Percentiles rank a stretch among this genome's conserved stretches.
phyloP scores from a whole-genome alignment of 257 asterid genomes.

The Lycium barbarum region DNA sequence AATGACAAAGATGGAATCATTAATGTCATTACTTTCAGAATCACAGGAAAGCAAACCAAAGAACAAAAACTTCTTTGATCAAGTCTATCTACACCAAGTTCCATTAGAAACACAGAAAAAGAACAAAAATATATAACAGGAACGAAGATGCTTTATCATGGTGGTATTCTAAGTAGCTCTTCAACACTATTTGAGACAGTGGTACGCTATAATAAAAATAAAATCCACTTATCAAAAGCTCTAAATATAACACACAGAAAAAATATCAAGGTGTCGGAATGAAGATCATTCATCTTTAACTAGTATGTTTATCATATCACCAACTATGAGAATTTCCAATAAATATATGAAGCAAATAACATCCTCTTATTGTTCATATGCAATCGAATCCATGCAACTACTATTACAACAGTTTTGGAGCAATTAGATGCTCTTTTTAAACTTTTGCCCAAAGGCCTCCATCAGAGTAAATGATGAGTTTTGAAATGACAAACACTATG shows the following conservation, averaged over 20 bases:
- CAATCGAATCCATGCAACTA: background rate
- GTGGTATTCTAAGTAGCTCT: background rate
- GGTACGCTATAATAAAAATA: background rate
- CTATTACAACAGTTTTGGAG: background rate
- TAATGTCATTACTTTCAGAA: slow-evolving; percentile 2
- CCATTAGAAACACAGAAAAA: background rate
- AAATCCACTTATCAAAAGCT: background rate
- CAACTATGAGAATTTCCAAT: background rate
- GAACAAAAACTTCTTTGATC: background rate
- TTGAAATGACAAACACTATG: background rate
- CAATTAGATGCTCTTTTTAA: background rate
- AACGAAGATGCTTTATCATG: background rate
- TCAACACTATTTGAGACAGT: background rate
- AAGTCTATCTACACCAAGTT: background rate
- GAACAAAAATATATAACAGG: background rate
- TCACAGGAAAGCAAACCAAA: background rate
- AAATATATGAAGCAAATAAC: background rate
- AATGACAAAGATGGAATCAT: background rate
- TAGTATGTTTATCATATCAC: background rate
- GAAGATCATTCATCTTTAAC: background rate
- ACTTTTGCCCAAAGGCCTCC: background rate
- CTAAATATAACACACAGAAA: background rate
- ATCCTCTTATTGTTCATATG: background rate
- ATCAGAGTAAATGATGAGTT: background rate
- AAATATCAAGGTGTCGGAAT: background rate